Conservation (phyloP, 2,329 filamentous ascomycete genomes). For the Aspergillus sergii region DNA sequence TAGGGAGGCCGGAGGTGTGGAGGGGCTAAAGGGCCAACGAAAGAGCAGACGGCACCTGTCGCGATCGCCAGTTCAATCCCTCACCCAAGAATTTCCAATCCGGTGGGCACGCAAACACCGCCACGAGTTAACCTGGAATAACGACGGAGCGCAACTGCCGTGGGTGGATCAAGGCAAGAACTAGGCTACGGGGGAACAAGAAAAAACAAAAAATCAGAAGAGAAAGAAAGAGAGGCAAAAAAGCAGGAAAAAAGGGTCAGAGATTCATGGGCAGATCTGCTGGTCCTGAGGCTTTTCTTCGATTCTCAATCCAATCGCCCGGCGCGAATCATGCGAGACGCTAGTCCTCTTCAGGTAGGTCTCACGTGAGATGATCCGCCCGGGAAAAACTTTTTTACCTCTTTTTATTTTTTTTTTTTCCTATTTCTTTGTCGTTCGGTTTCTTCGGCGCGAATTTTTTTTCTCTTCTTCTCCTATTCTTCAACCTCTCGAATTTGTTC, state of each 20-base stretch:
- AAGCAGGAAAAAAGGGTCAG: slow-evolving; percentile 8
- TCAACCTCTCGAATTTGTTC: slow-evolving; percentile 27
- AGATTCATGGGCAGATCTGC: slow-evolving; percentile 9
- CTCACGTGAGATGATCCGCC: slow-evolving; percentile 13
- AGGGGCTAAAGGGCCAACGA: slow-evolving; percentile 35
- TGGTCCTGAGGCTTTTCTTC: slow-evolving; percentile 19
- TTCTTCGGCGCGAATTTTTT: slow-evolving; percentile 19
- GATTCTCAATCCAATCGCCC: slow-evolving; percentile 1
- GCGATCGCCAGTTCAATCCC: slow-evolving; percentile 26
- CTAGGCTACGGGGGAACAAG: slow-evolving; percentile 24
- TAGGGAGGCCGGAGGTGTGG: slow-evolving; percentile 34
- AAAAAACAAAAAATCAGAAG: slow-evolving; percentile 26
- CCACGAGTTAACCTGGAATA: background rate
- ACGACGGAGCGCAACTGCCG: slow-evolving; percentile 23
- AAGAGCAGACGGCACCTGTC: slow-evolving; percentile 21
- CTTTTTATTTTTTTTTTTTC: slow-evolving; percentile 16
- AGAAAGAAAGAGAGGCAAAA: slow-evolving; percentile 4
- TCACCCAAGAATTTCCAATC: background rate
- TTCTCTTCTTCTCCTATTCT: slow-evolving; percentile 10
- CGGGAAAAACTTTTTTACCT: slow-evolving; percentile 17
- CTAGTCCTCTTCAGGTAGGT: slow-evolving; percentile 15
- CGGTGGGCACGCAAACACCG: background rate
- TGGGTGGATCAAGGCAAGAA: slow-evolving; percentile 29
- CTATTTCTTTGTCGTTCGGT: slow-evolving; percentile 11
- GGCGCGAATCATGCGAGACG: slow-evolving; percentile 13